These are phyloP conservation scores for Aspergillus latus DNA, from an alignment of 2,329 filamentous ascomycete genomes.

Conservation along the genomic window DNA sequence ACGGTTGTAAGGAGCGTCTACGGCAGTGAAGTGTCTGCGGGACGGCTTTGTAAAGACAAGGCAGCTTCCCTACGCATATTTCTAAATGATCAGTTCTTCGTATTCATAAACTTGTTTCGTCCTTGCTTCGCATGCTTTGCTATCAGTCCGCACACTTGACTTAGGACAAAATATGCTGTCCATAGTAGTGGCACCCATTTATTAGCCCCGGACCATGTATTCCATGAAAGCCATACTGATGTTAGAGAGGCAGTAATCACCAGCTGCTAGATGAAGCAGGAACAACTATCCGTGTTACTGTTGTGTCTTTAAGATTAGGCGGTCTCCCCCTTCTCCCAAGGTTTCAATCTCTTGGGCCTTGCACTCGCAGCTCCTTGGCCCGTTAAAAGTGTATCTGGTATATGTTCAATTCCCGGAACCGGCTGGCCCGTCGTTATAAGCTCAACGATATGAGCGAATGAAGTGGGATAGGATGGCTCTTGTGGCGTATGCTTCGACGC, in stretches of 20 bases:
- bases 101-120: constrained; percentile 8
- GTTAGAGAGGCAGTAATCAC: too few species aligned
- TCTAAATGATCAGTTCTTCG: constrained; percentile 6
- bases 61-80: constrained; percentile 1
- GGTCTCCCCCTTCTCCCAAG: constrained; percentile 70
- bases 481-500: constrained; percentile 45
- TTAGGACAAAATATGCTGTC: not conserved
- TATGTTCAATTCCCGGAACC: constrained; percentile 83
- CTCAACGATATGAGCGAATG: constrained; percentile 82
- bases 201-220: too few species aligned
- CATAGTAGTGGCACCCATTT: too few species aligned
- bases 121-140: not conserved
- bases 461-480: constrained; percentile 70
- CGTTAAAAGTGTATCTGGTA: constrained; percentile 74
- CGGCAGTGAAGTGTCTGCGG: constrained; percentile 20
- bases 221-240: too few species aligned
- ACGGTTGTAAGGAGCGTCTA: constrained; percentile 15
- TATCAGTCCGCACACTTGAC: not conserved
- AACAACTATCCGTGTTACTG: not conserved
- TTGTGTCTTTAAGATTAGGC: constrained; percentile 1
- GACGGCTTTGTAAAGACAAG: constrained; percentile 14
- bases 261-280: too few species aligned
- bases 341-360: constrained; percentile 61
- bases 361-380: constrained; percentile 62
- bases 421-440: constrained; percentile 79